phyloP scores from a whole-genome alignment of 768 basidiomycete species.

The Hericium alpestre region DNA sequence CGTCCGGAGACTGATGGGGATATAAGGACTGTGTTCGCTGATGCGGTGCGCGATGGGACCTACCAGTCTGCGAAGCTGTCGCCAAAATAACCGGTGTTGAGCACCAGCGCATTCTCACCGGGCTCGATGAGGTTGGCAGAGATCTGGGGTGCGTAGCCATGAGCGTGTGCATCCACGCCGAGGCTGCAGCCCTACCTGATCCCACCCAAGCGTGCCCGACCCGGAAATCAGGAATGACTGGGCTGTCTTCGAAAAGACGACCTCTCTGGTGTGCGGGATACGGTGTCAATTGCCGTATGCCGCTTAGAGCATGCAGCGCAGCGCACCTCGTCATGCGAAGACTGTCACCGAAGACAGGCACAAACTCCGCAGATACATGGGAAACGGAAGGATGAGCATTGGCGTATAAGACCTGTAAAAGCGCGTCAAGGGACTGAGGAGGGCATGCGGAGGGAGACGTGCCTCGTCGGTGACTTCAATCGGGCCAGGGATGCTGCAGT shows the following conservation, averaged over 20 bases:
- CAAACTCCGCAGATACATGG: slow-evolving; percentile 83
- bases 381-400: slow-evolving; percentile 89
- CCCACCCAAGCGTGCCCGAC: slow-evolving; percentile 94
- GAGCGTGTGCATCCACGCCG: not conserved
- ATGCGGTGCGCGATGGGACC: slow-evolving; percentile 15
- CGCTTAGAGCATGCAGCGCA: not conserved
- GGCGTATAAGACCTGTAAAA: slow-evolving; percentile 66
- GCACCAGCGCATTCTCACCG: slow-evolving; percentile 69
- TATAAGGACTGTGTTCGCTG: not conserved
- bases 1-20: slow-evolving; percentile 49
- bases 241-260: slow-evolving; percentile 65
- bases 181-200: slow-evolving; percentile 46
- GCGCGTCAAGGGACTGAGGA: not conserved
- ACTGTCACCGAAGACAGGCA: slow-evolving; percentile 80
- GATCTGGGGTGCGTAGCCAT: slow-evolving; percentile 34
- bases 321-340: slow-evolving; percentile 70
- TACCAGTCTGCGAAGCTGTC: slow-evolving; percentile 85
- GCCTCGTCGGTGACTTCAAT: slow-evolving; percentile 56
- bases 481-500: slow-evolving; percentile 37
- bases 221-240: slow-evolving; percentile 94
- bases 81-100: slow-evolving; percentile 91
- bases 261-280: slow-evolving; percentile 35
- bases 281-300: not conserved
- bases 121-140: slow-evolving; percentile 83
- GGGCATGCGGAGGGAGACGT: not conserved